Evolutionary conservation across 176 grass and related monocot genomes (phyloP), one percentile per base, ranked within the genome.

Genomic region (Urochloa ruziziensis): DNA sequence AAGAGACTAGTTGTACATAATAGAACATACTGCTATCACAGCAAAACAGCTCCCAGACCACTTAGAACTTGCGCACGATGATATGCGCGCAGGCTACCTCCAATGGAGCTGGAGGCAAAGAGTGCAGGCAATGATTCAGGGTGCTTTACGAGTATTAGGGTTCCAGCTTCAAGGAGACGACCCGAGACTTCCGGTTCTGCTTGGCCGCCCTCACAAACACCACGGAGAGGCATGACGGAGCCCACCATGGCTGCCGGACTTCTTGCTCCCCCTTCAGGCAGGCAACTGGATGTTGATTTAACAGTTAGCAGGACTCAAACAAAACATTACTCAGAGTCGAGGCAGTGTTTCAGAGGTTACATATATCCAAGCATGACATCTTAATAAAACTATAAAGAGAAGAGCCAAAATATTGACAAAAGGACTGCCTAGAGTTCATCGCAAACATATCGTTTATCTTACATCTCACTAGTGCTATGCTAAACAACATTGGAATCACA

Each of bases 211-310:
- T 92, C 67, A 90, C 89, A 42, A 99, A 99, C 68, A 99, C 97
- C 46, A 92, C 70, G 0, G 91, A 96, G 16, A 99, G 83, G 77
- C 97, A 99, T 27, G 91, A 74, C 0, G 93, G 91, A 0, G 86
- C 97, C 97, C 97, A 99, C 97, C 97, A 99, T 84, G 97, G 97
- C 83, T 88, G 96, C 72, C 91, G 89, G 24, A 99, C 88, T 77
- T 96, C 97, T 89, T 99, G 93, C 74, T 99, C 93, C 48, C 97
- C 97, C 83, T 95, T 99, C 8, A 99, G 86, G 88, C 93, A 99
- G 33, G 97, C 91, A 10, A 99, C 91, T 96, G 87, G 46, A 82
- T n/a, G 70, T 72, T 58, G 18, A 72, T 82, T 71, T 70, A 86
- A 76, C 49, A 49, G 81, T 64, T 61, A 86, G 69, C 51, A 60